Evolutionary conservation across 202 grass and related monocot genomes (phyloP).

Genomic region (Setaria viridis): DNA sequence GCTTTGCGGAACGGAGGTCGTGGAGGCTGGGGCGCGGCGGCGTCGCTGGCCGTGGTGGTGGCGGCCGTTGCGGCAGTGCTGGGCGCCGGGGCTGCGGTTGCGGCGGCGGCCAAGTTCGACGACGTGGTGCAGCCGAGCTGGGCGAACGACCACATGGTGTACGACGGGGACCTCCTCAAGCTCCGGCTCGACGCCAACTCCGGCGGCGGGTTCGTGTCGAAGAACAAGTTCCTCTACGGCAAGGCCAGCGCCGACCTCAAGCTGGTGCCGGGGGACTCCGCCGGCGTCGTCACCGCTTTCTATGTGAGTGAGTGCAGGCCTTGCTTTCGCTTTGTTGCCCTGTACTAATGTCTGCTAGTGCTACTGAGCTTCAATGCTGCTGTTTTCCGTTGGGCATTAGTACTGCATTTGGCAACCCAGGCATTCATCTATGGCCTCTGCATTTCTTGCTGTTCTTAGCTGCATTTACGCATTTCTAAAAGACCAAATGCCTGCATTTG

Average conservation of each 20-base stretch:
- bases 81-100: neutral
- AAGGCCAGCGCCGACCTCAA: slow-evolving; percentile 84
- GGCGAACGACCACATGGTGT: slow-evolving; percentile 89
- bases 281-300: slow-evolving; percentile 95
- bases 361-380: neutral
- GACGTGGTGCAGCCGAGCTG: slow-evolving; percentile 93
- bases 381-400: neutral
- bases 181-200: slow-evolving; percentile 89
- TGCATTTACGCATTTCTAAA: neutral
- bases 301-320: slow-evolving; percentile 70
- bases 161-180: slow-evolving; percentile 90
- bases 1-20: neutral
- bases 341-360: neutral
- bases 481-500: neutral
- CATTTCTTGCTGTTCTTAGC: slow-evolving; percentile 5
- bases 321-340: neutral
- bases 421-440: neutral
- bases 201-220: slow-evolving; percentile 77
- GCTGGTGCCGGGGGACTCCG: slow-evolving; percentile 89
- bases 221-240: slow-evolving; percentile 81
- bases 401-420: neutral
- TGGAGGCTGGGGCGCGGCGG: neutral
- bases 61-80: neutral
- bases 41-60: neutral
- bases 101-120: slow-evolving; percentile 60